Base-by-base conservation (phyloP, 345 rosid species). In the Dipteronia sinensis region DNA sequence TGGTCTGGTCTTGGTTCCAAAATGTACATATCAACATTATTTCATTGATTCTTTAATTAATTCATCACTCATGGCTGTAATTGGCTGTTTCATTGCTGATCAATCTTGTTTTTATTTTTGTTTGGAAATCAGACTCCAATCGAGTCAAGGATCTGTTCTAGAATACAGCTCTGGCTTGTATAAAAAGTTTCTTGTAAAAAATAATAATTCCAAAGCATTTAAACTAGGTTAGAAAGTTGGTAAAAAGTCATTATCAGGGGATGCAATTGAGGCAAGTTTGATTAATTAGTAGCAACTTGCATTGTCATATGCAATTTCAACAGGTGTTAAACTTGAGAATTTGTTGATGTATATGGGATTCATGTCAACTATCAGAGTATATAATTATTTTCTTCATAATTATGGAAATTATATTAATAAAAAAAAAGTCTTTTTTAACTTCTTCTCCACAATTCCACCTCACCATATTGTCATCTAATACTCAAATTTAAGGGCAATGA, bases 21-120 rank as follows among this genome's bases (percentile, higher is more conserved):
- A 61, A 5, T 55, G 22, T 69, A 59, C 12, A 82, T 40, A 11
- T 65, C 62, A 55, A 64, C 22, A 74, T 78, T 71, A 74, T 78
- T 71, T 40, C 69, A 47, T 78, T 78, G 69, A 82, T 71, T 82
- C 66, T 74, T 77, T 68, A 58, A 65, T 65, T 40, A 55, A 34
- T 34, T 34, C 38, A 34, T 17, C 44, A 6, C 10, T n/a, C 10
- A 47, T 25, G 3, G 17, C 22, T 4, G 3, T 16, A 34, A 34
- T 34, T 34, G 38, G 38, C 6, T 34, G 6, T 42, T 42, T 42
- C 46, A 42, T 42, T 42, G 46, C 46, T 9, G 10, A 42, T 42
- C 46, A 10, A 5, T 10, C 17, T 64, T 53, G 15, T 16, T 53
- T 4, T 34, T 34, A 34, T 34, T 34, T 13, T 53, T 53, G 6